These are phyloP conservation scores for Dipteronia sinensis DNA, from an alignment of 345 rosid species.

Conservation along the genomic window DNA sequence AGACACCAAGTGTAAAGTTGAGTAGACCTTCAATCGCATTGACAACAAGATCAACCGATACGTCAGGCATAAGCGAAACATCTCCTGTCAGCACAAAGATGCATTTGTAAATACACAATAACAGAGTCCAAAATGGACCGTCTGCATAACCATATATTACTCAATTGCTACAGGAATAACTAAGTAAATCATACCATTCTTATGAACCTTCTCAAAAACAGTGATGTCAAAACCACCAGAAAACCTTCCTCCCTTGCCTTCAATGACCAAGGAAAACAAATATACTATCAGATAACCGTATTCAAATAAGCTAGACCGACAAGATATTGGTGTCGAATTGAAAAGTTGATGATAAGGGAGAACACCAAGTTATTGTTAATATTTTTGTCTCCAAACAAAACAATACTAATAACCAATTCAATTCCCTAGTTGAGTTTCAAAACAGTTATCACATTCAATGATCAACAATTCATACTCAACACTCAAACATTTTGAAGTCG, in stretches of 20 bases:
- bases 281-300: background rate
- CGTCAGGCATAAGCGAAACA: slow-evolving; percentile 69
- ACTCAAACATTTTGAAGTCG: too few species aligned
- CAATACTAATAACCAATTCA: too few species aligned
- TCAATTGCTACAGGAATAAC: background rate
- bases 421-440: too few species aligned
- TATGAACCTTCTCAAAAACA: slow-evolving; percentile 76
- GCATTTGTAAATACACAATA: background rate
- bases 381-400: too few species aligned
- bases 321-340: too few species aligned
- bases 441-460: too few species aligned
- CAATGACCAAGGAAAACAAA: slow-evolving; percentile 21
- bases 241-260: slow-evolving; percentile 85
- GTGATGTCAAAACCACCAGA: slow-evolving; percentile 92
- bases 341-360: too few species aligned
- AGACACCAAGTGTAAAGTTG: slow-evolving; percentile 6
- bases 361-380: too few species aligned
- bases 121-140: background rate
- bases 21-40: slow-evolving; percentile 77
- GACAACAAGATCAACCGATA: slow-evolving; percentile 76
- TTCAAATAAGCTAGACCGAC: background rate
- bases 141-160: background rate
- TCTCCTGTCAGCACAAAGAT: slow-evolving; percentile 59
- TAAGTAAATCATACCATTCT: slow-evolving; percentile 53
- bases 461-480: too few species aligned